Base-by-base conservation (phyloP, 371 early-diverging fungal genomes). In the Dipsacomyces acuminosporus region DNA sequence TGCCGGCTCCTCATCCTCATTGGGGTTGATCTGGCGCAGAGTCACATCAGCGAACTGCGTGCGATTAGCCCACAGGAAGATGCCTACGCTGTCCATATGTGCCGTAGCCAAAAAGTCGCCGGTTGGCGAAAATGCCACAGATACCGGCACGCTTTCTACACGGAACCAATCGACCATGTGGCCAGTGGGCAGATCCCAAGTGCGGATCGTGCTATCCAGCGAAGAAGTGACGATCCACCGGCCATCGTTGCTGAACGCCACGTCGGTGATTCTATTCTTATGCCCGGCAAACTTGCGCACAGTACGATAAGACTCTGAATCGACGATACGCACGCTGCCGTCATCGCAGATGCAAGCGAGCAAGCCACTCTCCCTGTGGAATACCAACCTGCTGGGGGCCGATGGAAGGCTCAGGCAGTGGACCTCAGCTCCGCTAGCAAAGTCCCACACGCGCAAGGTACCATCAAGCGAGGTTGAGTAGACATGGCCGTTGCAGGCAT, bases 131-230 rank as follows among this genome's bases (percentile, higher is more conserved):
- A 96, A 89, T 2, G 89, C 70, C 23, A 96, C 45, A 61, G 89
- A 87, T 30, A 93, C 90, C 2, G 86, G 85, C 22, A 94, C 79
- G 56, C 79, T 76, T 26, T 88, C 82, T 1, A 86, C 82, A 26
- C 76, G 75, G 76, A 93, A 90, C 26, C 83, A 74, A 75, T 94
- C 96, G 26, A 95, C 79, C 81, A 90, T 77, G 41, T 86, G 79
- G 7, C 95, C 94, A 0, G 91, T 83, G 8, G 95, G 93, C 50
- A 98, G 72, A 72, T 98, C 96, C 94, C 94, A 98, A 0, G 93
- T 92, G 38, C 93, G 82, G 21, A 98, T 81, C 4, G 89, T 91
- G 40, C 82, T 78, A 76, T 96, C 96, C 52, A 89, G 74, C 17
- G 89, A 84, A 14, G 84, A 67, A 0, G 91, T 85, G 17, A 95